These are phyloP conservation scores for Colletotrichum euphorbiae DNA, from an alignment of 2,329 filamentous ascomycete genomes.

Conservation along the genomic window DNA sequence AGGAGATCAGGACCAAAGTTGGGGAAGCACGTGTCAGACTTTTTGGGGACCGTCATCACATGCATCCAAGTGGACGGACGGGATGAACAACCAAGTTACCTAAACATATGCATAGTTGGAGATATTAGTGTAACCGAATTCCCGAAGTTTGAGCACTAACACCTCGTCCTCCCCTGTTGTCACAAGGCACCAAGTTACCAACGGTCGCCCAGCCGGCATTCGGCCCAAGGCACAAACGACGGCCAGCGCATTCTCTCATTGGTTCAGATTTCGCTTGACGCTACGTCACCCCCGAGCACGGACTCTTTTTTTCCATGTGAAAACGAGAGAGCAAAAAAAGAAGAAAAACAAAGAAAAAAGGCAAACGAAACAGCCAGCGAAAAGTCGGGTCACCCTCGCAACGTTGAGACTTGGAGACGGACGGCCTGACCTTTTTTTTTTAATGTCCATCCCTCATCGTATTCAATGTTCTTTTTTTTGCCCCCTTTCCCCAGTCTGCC, in stretches of 20 bases:
- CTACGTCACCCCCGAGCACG: constrained; percentile 34
- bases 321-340: constrained; percentile 22
- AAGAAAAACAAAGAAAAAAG: no score
- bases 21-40: constrained; percentile 41
- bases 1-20: constrained; percentile 27
- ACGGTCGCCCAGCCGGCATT: constrained; percentile 36
- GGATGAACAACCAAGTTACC: constrained; percentile 29
- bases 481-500: background rate
- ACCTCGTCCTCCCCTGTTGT: background rate
- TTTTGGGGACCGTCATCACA: constrained; percentile 37
- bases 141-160: background rate
- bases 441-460: no score
- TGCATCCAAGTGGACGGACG: constrained; percentile 33
- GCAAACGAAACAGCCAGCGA: background rate
- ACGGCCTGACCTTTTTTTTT: no score
- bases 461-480: background rate
- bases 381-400: no score
- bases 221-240: constrained; percentile 37
- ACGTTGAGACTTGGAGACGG: no score
- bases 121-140: background rate
- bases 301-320: constrained; percentile 36
- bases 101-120: constrained; percentile 7
- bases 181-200: constrained; percentile 18
- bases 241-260: constrained; percentile 7
- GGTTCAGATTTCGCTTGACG: background rate